Conservation (phyloP, 169 alveolate species). For the Miamiensis avidus region DNA sequence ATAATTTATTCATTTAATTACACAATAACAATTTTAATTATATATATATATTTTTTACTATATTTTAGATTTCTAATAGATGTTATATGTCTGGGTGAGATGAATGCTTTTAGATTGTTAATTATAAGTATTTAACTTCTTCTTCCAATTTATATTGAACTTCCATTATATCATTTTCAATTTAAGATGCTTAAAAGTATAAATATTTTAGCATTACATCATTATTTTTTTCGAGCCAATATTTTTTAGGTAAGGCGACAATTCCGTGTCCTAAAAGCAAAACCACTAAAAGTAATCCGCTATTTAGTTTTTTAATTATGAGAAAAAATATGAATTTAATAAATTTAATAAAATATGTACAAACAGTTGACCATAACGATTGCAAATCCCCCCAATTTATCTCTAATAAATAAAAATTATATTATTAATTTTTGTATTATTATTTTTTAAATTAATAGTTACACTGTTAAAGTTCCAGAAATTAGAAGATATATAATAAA, state of each 20-base stretch:
- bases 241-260: conserved; percentile 62
- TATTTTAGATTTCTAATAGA: neutral
- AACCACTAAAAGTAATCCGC: conserved; percentile 55
- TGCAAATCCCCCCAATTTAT: conserved; percentile 21
- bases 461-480: conserved; percentile 2
- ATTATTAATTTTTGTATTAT: neutral
- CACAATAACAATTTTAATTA: conserved; percentile 4
- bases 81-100: neutral
- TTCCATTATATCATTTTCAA: conserved; percentile 21
- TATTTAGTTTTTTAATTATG: neutral
- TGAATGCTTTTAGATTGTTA: neutral
- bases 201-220: conserved; percentile 9
- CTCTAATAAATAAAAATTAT: neutral
- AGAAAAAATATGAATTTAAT: neutral
- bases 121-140: neutral
- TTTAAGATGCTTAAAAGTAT: conserved; percentile 29
- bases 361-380: conserved; percentile 35
- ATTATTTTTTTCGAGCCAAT: conserved; percentile 27
- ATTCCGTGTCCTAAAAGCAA: conserved; percentile 63
- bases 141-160: conserved; percentile 22
- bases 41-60: conserved; percentile 9
- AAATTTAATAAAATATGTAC: neutral
- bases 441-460: neutral
- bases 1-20: neutral
- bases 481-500: conserved; percentile 29